Evolutionary conservation across 352 stramenopile genomes (phyloP).

Genomic region (Pilasporangium apinafurcum): DNA sequence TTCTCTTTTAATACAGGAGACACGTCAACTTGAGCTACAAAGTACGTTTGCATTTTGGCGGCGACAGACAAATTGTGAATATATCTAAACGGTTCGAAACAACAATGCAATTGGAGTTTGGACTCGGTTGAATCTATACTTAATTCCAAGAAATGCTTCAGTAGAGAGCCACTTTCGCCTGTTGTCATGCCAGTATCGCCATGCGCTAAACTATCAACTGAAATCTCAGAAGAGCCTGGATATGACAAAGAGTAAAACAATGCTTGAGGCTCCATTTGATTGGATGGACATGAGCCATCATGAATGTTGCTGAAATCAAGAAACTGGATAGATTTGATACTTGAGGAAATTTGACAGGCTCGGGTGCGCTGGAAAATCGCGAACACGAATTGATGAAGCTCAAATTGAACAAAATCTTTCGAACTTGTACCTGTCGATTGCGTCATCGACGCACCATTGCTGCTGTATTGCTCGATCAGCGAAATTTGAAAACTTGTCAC

Average conservation of each 20-base stretch:
- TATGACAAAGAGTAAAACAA: constrained; percentile 29
- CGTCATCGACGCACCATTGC: not conserved
- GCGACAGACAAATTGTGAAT: constrained; percentile 65
- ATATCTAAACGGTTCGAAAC: constrained; percentile 56
- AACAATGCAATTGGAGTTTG: constrained; percentile 49
- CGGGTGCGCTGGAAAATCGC: constrained; percentile 53
- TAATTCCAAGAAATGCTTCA: constrained; percentile 36
- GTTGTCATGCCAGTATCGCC: not conserved
- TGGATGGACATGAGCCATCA: constrained; percentile 2
- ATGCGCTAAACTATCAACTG: not conserved
- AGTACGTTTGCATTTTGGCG: constrained; percentile 61
- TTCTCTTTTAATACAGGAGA: constrained; percentile 39
- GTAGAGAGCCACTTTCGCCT: constrained; percentile 1
- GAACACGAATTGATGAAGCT: constrained; percentile 59
- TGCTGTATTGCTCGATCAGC: constrained; percentile 18
- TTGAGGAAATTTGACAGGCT: constrained; percentile 40
- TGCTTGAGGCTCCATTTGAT: constrained; percentile 12
- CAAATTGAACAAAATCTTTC: constrained; percentile 68
- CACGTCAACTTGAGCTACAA: constrained; percentile 43
- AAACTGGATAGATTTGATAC: constrained; percentile 57
- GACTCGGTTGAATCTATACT: constrained; percentile 50
- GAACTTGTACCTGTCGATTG: constrained; percentile 17
- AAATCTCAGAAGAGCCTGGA: constrained; percentile 6
- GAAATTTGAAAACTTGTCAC: constrained; percentile 50
- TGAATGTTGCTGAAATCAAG: constrained; percentile 53